Conservation (phyloP, 1,284 basidiomycete genomes). For the Puccinia hordei region DNA sequence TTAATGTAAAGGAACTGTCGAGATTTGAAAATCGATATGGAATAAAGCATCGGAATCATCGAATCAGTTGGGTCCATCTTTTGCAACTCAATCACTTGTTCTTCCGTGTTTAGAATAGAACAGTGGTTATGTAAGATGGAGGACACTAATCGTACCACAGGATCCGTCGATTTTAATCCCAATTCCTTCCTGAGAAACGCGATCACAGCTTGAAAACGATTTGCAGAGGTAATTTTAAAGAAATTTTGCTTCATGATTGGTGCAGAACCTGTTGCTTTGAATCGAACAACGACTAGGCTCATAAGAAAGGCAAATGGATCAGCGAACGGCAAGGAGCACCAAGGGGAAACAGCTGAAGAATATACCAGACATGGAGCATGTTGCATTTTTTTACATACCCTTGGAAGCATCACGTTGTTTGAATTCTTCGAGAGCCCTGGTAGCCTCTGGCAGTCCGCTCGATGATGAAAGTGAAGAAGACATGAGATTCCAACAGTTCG, state of each 20-base stretch:
- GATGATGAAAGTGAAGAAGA: not conserved
- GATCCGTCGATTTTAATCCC: slow-evolving; percentile 77
- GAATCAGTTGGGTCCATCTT: not conserved
- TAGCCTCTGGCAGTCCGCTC: not conserved
- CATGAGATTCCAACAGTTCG: not conserved
- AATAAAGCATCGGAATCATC: not conserved
- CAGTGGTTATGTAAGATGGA: not conserved
- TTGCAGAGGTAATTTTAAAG: slow-evolving; percentile 93
- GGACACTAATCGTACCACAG: slow-evolving; percentile 69
- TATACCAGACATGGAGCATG: not conserved
- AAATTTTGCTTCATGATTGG: slow-evolving; percentile 99
- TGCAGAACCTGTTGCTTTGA: slow-evolving; percentile 97
- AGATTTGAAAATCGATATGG: not conserved
- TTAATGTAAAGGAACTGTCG: slow-evolving; percentile 95
- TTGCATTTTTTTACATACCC: not conserved
- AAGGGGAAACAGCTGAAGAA: not conserved
- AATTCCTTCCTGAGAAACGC: slow-evolving; percentile 88
- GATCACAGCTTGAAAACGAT: slow-evolving; percentile 92
- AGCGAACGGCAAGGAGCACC: not conserved
- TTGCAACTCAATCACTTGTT: not conserved
- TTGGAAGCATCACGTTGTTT: slow-evolving; percentile 22
- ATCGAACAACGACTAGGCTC: slow-evolving; percentile 82
- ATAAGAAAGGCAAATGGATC: not conserved
- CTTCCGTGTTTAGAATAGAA: not conserved
- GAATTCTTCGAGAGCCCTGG: slow-evolving; percentile 11